Base-by-base conservation (phyloP, 2,329 filamentous ascomycete genomes). In the Monilinia laxa region DNA sequence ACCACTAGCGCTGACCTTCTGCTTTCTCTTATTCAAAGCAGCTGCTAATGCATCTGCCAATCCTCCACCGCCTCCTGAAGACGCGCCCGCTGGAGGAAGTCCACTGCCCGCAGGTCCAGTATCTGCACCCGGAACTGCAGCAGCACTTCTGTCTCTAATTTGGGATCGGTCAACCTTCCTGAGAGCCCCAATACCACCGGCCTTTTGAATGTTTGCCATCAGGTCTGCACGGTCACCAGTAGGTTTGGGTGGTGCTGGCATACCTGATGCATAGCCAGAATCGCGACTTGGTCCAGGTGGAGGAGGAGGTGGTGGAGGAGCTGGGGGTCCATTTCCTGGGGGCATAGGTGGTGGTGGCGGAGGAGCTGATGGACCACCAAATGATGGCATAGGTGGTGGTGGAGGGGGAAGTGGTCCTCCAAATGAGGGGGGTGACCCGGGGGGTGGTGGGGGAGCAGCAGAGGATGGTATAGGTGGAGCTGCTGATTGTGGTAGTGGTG, bases 1-100 rank as follows among this genome's bases (percentile, higher is more conserved):
- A 97, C 94, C 94, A 83, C 92, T 96, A 77, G 91, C 90, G 80
- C 91, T 92, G 77, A 97, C 94, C 83, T 96, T 97, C 79, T 92
- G 87, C 82, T 97, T 97, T 78, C 94, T 85, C 80, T 91, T 90
- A 75, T 89, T 87, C 73, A 93, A 79, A 67, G 90, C 90, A 68
- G 87, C 89, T 68, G 91, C 91, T 73, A 97, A 80, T 58, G 92
- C 93, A 80, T 90, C 92, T 28, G 92, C 92, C 84, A 97, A 86
- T 47, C 87, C 88, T 66, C 87, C 80, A 67, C 87, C 80, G 14
- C 85, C 84, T 23, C 82, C 83, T 54, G 83, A 83, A 60, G 81
- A 76, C n/a, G 81, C 78, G 31, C 84, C 84, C 56, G 84, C 79
- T 11, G 85, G 79, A 65, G 85, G 80, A 67, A 82, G 73, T 51